Percentiles rank a stretch among this genome's conserved stretches.
Evolutionary conservation across 73 alveolate genomes (phyloP).

Genomic region (Stentor coeruleus): DNA sequence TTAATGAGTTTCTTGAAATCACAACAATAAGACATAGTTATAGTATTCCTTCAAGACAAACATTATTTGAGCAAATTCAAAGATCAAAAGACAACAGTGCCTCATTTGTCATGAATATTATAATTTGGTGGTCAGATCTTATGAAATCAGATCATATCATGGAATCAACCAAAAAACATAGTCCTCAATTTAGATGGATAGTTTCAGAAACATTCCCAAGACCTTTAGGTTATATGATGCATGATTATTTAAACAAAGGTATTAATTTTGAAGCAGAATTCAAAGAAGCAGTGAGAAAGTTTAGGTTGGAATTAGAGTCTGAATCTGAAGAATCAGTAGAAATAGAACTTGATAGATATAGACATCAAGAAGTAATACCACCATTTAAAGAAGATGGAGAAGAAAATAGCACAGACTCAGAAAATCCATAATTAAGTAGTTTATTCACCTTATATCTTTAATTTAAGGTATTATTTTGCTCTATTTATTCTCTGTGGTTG

Average conservation of each 20-base stretch:
- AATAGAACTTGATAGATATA: not conserved
- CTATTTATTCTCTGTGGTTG: too few relatives aligned
- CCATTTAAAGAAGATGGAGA: constrained; percentile 5
- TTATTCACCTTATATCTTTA: too few relatives aligned
- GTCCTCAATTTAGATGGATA: not conserved
- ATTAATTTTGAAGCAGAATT: not conserved
- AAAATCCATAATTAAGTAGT: not conserved
- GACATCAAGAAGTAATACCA: not conserved
- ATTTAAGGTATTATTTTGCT: too few relatives aligned
- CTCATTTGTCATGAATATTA: not conserved
- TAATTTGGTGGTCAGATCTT: constrained; percentile 15
- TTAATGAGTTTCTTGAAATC: not conserved
- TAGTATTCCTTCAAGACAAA: not conserved
- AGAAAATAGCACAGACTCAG: not conserved
- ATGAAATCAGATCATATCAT: not conserved
- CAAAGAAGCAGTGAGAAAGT: not conserved
- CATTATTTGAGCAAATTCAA: not conserved
- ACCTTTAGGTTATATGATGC: not conserved
- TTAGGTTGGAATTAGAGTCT: not conserved
- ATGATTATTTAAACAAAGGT: not conserved
- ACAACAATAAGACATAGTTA: not conserved
- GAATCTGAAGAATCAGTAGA: not conserved
- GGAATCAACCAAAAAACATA: not conserved
- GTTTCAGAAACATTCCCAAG: not conserved
- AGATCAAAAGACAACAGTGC: not conserved